Conservation (phyloP, 345 rosid species). For the Raphanus sativus region DNA sequence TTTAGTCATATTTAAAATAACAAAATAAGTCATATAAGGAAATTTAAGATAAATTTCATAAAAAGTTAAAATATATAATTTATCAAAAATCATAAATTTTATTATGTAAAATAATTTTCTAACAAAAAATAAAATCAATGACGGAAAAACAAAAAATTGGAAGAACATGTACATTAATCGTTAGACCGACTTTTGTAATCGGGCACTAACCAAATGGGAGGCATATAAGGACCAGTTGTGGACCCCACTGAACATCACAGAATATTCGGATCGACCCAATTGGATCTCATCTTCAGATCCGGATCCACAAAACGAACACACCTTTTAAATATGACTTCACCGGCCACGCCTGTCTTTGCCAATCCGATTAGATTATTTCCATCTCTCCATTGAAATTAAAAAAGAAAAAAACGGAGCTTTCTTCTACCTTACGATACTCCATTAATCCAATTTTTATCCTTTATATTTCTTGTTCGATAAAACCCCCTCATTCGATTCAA, state of each 20-base stretch:
- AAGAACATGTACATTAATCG: neutral
- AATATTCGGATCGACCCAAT: constrained; percentile 22
- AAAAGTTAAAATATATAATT: no score
- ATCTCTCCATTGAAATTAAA: neutral
- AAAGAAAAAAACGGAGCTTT: neutral
- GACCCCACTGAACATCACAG: neutral
- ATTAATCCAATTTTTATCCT: neutral
- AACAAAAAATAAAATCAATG: no score
- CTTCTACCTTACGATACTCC: constrained; percentile 18
- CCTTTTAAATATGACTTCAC: neutral
- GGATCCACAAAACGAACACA: neutral
- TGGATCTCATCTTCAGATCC: neutral
- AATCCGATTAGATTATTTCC: neutral
- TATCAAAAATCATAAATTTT: no score
- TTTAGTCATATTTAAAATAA: no score
- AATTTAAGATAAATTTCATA: no score
- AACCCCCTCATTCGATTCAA: neutral
- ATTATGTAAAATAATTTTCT: no score
- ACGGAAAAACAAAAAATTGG: no score
- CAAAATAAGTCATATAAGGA: no score
- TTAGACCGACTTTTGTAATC: neutral
- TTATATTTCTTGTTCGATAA: neutral
- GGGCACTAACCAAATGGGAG: neutral
- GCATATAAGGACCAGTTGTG: neutral
- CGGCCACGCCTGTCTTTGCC: neutral